A percentile compares a stretch with the other conserved stretches of the same genome.
Evolutionary conservation across 2,329 filamentous ascomycete species (phyloP).

Genomic region (Colletotrichum sp.): DNA sequence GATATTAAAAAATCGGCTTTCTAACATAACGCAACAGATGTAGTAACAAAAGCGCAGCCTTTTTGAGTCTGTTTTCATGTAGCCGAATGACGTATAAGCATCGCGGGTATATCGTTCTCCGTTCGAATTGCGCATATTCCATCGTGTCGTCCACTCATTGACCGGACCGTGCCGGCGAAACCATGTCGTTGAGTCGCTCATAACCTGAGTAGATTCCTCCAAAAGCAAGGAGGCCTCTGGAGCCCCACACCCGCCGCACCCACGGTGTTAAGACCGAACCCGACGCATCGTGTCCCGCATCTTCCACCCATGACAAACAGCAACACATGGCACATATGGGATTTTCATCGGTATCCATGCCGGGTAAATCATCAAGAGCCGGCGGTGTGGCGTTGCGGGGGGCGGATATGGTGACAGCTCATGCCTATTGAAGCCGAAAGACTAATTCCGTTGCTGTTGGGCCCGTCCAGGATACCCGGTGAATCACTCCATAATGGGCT

Average conservation of each 20-base stretch:
- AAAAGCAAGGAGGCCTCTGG: neutral
- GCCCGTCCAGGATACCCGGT: neutral
- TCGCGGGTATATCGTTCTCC: neutral
- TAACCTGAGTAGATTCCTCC: neutral
- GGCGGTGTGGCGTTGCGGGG: neutral
- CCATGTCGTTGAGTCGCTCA: neutral
- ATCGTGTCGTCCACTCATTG: neutral
- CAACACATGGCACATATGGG: neutral
- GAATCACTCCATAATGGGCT: neutral
- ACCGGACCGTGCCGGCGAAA: neutral
- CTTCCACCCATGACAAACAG: neutral
- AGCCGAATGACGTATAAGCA: neutral
- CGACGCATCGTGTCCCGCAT: neutral
- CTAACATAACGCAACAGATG: neutral
- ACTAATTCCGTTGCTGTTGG: neutral
- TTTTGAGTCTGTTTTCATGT: neutral
- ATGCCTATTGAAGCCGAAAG: neutral
- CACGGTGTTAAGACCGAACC: neutral
- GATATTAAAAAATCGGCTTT: neutral
- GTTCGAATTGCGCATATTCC: neutral
- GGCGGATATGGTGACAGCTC: neutral
- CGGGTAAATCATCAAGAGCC: neutral
- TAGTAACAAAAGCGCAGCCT: neutral
- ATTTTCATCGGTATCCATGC: neutral
- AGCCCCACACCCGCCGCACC: neutral